A percentile compares a stretch with the other conserved stretches of the same genome.
These are phyloP conservation scores for Penicillium daleae DNA, from an alignment of 495 filamentous ascomycete genomes.

Conservation along the genomic window DNA sequence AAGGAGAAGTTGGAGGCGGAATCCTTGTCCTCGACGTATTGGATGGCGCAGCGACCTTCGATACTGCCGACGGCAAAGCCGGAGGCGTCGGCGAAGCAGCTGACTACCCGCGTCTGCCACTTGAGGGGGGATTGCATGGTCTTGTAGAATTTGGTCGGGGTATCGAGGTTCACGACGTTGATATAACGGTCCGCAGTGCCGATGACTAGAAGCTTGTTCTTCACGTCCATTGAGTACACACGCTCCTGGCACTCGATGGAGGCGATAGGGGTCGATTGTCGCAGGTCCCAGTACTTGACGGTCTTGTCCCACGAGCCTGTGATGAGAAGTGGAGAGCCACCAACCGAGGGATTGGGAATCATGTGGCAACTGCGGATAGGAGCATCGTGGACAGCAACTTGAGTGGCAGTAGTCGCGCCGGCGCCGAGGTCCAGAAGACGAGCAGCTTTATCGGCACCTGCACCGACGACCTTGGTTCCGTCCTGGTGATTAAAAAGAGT, in stretches of 20 bases:
- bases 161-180: slow-evolving; percentile 80
- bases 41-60: slow-evolving; percentile 86
- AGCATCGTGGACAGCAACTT: slow-evolving; percentile 78
- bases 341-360: slow-evolving; percentile 57
- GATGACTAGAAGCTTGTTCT: slow-evolving; percentile 76
- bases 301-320: slow-evolving; percentile 97
- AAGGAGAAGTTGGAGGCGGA: slow-evolving; percentile 83
- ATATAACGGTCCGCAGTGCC: slow-evolving; percentile 88
- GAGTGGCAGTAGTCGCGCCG: slow-evolving; percentile 53
- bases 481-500: slow-evolving; percentile 47
- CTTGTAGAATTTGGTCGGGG: slow-evolving; percentile 79
- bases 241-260: slow-evolving; percentile 73
- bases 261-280: slow-evolving; percentile 64
- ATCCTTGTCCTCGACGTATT: slow-evolving; percentile 88
- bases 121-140: slow-evolving; percentile 82
- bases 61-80: slow-evolving; percentile 89
- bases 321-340: slow-evolving; percentile 67
- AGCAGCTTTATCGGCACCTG: slow-evolving; percentile 81
- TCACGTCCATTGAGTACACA: slow-evolving; percentile 85
- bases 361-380: slow-evolving; percentile 81
- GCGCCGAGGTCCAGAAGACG: slow-evolving; percentile 74
- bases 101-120: slow-evolving; percentile 84
- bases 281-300: slow-evolving; percentile 93
- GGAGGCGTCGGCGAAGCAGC: slow-evolving; percentile 79
- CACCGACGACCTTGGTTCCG: slow-evolving; percentile 77